phyloP scores from a whole-genome alignment of 768 basidiomycete species.

The Guyanaporus albipodus region DNA sequence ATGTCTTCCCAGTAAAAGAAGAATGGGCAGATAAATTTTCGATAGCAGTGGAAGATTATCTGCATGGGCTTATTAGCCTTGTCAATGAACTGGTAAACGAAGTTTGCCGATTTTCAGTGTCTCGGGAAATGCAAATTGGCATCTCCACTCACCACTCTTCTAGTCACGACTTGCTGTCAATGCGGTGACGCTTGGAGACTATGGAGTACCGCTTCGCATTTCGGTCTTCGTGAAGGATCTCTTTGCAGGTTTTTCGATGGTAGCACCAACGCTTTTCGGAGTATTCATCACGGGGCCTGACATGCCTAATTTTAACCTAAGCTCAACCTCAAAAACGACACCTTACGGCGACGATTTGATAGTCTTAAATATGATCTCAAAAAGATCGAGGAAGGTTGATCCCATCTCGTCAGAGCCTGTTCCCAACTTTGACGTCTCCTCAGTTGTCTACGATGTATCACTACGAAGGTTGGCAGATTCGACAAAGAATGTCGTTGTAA shows the following conservation, averaged over 20 bases:
- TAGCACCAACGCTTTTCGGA: constrained; percentile 26
- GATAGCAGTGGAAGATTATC: constrained; percentile 72
- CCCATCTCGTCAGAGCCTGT: not conserved
- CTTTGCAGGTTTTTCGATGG: constrained; percentile 84
- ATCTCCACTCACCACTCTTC: constrained; percentile 5
- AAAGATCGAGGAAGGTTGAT: constrained; percentile 80
- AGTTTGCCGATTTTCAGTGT: not conserved
- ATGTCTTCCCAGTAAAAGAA: constrained; percentile 48
- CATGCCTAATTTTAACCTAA: constrained; percentile 25
- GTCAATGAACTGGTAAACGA: constrained; percentile 73
- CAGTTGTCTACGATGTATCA: constrained; percentile 85
- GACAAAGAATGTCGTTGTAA: constrained; percentile 1
- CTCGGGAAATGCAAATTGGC: not conserved
- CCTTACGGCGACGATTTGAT: constrained; percentile 71
- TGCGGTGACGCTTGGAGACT: constrained; percentile 77
- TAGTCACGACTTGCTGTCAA: constrained; percentile 80
- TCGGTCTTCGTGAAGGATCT: constrained; percentile 77
- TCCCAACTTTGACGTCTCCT: not conserved
- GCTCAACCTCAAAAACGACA: constrained; percentile 82
- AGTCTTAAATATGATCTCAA: constrained; percentile 84
- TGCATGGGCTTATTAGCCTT: constrained; percentile 73
- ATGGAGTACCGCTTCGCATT: constrained; percentile 73
- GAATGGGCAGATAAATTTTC: constrained; percentile 67
- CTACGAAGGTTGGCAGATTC: constrained; percentile 57
- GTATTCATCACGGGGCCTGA: constrained; percentile 1